phyloP scores from a whole-genome alignment of 2,329 filamentous ascomycete genomes.

The Monosporascus sp. region DNA sequence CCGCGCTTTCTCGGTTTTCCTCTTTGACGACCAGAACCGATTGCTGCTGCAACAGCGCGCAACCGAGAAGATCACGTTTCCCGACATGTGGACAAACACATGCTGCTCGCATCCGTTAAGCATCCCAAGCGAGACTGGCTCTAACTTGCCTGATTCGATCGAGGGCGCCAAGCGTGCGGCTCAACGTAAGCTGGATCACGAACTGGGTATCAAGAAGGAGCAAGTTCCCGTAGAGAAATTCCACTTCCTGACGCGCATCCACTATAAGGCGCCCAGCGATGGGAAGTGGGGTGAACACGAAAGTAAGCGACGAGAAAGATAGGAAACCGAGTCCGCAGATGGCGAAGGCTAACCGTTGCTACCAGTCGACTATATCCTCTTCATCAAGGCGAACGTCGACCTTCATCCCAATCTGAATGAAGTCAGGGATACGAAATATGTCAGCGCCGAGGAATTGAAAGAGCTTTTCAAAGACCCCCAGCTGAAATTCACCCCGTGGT shows the following conservation, averaged over 20 bases:
- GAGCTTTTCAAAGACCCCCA: conserved; percentile 74
- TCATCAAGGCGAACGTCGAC: conserved; percentile 92
- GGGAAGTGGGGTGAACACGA: conserved; percentile 99
- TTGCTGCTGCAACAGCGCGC: conserved; percentile 94
- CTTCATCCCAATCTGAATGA: conserved; percentile 81
- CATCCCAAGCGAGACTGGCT: conserved; percentile 85
- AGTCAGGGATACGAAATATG: conserved; percentile 78
- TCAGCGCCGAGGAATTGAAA: conserved; percentile 76
- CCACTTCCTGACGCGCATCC: conserved; percentile 90
- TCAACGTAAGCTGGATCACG: conserved; percentile 88
- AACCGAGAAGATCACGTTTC: conserved; percentile 96
- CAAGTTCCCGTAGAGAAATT: conserved; percentile 92
- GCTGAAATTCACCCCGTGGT: conserved; percentile 94
- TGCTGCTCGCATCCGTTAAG: conserved; percentile 97
- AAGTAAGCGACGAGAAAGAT: conserved; percentile 52
- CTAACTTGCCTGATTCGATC: conserved; percentile 72
- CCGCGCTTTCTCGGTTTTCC: conserved; percentile 95
- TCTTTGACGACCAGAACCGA: conserved; percentile 91
- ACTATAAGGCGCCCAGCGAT: conserved; percentile 95
- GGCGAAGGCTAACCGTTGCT: conserved; percentile 10
- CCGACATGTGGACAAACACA: conserved; percentile 99
- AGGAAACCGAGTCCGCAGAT: background rate
- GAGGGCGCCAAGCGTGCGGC: conserved; percentile 87
- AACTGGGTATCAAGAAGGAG: conserved; percentile 82
- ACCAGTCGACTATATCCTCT: conserved; percentile 90